phyloP scores from a whole-genome alignment of 192 early-diverging fungal species.

The Phlyctochytrium arcticum region DNA sequence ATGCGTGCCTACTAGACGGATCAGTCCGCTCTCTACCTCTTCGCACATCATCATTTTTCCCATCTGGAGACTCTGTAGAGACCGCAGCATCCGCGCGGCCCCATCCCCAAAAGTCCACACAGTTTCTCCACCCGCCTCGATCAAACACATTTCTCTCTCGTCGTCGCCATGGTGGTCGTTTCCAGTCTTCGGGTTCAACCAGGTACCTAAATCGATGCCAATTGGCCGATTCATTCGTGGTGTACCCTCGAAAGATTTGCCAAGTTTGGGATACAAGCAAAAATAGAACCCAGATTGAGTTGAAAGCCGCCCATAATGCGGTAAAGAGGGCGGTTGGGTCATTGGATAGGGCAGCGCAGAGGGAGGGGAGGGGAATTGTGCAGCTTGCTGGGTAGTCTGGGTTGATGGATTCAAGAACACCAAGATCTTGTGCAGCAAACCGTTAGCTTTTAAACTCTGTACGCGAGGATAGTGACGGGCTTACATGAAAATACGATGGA shows the following conservation, averaged over 20 bases:
- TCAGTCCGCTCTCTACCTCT: too few relatives aligned
- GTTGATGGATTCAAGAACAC: too few relatives aligned
- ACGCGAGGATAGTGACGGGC: conserved; percentile 15
- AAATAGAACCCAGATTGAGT: conserved; percentile 79
- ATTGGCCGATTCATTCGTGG: conserved; percentile 90
- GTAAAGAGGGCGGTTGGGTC: conserved; percentile 70
- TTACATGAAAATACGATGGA: conserved; percentile 64
- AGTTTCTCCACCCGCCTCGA: conserved; percentile 75
- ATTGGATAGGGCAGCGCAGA: conserved; percentile 72
- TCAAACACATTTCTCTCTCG: conserved; percentile 69
- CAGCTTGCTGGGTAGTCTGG: conserved; percentile 21
- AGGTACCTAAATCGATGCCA: conserved; percentile 65
- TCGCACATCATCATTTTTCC: too few relatives aligned
- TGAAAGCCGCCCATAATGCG: conserved; percentile 69
- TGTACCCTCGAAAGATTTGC: conserved; percentile 73
- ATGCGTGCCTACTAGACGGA: too few relatives aligned
- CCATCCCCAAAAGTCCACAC: conserved; percentile 72
- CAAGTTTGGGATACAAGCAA: conserved; percentile 69
- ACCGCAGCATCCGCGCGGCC: background rate
- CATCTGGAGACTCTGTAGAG: too few relatives aligned
- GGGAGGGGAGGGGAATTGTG: conserved; percentile 15
- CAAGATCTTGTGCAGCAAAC: too few relatives aligned
- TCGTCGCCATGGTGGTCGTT: conserved; percentile 34
- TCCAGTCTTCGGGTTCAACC: conserved; percentile 45
- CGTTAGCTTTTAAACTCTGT: too few relatives aligned